phyloP scores from a whole-genome alignment of 768 basidiomycete species.

The Daedalea quercina region DNA sequence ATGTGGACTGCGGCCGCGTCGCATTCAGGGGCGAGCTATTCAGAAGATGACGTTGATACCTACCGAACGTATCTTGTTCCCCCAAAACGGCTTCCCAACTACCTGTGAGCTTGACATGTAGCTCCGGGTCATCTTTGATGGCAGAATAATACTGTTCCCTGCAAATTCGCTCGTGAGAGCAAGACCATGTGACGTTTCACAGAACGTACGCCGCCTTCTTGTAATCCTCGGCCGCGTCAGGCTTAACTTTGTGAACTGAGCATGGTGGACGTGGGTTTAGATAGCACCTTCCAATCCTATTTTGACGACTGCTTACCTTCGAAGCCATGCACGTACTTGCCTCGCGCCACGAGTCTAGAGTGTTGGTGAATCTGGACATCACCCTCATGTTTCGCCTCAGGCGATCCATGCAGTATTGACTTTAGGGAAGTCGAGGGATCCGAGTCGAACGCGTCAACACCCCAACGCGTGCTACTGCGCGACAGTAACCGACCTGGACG shows the following conservation, averaged over 20 bases:
- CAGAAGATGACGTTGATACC: constrained; percentile 11
- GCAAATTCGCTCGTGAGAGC: background rate
- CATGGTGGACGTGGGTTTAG: no score
- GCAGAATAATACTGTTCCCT: constrained; percentile 84
- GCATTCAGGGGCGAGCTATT: background rate
- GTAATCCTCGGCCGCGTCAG: constrained; percentile 75
- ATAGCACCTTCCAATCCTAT: no score
- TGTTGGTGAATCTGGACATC: constrained; percentile 75
- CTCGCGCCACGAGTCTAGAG: constrained; percentile 81
- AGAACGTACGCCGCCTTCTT: constrained; percentile 75
- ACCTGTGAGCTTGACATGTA: constrained; percentile 86
- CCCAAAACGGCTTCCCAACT: constrained; percentile 92
- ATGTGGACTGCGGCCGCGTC: constrained; percentile 45
- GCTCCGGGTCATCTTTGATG: constrained; percentile 61
- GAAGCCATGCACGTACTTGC: constrained; percentile 90
- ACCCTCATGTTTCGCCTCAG: constrained; percentile 79
- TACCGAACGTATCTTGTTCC: constrained; percentile 80
- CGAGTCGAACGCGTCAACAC: background rate
- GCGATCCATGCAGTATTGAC: constrained; percentile 91
- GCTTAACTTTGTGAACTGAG: constrained; percentile 85
- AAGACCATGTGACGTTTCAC: background rate
- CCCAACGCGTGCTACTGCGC: background rate
- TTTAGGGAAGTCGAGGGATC: constrained; percentile 23
- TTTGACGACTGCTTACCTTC: constrained; percentile 52
- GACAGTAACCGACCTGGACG: constrained; percentile 23